These are phyloP conservation scores for Aureobasidium pullulans DNA, from an alignment of 2,329 filamentous ascomycete species.

Conservation along the genomic window DNA sequence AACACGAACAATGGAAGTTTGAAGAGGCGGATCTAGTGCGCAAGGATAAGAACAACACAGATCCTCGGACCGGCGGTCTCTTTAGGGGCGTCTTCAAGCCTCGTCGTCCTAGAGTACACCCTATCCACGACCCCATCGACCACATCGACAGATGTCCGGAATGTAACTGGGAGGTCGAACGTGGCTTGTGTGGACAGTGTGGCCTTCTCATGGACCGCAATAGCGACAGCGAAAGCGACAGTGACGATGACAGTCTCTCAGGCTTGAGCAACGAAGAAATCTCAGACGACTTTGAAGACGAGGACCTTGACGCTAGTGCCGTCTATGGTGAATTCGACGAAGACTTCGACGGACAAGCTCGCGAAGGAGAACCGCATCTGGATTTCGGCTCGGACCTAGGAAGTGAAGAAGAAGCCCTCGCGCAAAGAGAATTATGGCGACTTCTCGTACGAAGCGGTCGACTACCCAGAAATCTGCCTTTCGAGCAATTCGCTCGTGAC, in stretches of 20 bases:
- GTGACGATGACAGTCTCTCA: conserved; percentile 27
- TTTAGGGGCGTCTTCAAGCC: conserved; percentile 55
- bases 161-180: conserved; percentile 58
- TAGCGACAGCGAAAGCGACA: conserved; percentile 27
- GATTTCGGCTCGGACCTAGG: background rate
- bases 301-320: conserved; percentile 25
- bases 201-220: conserved; percentile 44
- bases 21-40: conserved; percentile 56
- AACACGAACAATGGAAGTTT: conserved; percentile 50
- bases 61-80: conserved; percentile 47
- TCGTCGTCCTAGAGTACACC: conserved; percentile 23
- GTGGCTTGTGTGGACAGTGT: conserved; percentile 51
- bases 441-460: no score
- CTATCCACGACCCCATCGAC: conserved; percentile 51
- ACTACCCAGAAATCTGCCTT: no score
- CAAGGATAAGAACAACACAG: conserved; percentile 48
- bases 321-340: conserved; percentile 3
- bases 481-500: background rate
- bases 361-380: background rate
- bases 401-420: no score
- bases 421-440: no score
- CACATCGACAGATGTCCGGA: conserved; percentile 55
- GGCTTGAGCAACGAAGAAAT: conserved; percentile 25
- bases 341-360: background rate
- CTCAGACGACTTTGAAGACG: conserved; percentile 35